phyloP scores from a whole-genome alignment of 768 basidiomycete species.

The Amanita muscaria region DNA sequence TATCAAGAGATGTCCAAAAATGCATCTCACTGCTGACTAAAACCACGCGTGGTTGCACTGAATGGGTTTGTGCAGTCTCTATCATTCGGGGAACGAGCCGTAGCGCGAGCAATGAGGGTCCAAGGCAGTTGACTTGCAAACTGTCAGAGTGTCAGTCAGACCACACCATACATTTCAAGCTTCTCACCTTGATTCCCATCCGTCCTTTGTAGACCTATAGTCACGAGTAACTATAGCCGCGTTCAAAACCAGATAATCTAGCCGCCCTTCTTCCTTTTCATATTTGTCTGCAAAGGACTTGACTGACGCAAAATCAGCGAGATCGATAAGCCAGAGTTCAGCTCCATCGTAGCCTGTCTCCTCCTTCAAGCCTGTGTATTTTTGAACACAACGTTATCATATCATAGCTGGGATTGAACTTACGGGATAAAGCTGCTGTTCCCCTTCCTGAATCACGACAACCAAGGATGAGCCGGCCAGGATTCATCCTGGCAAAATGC shows the following conservation, averaged over 20 bases:
- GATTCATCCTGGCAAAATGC: constrained; percentile 36
- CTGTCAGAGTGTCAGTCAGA: constrained; percentile 21
- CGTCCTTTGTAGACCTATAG: constrained; percentile 27
- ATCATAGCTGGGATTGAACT: constrained; percentile 8
- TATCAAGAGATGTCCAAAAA: constrained; percentile 18
- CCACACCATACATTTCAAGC: too few relatives aligned
- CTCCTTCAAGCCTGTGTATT: constrained; percentile 15
- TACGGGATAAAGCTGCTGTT: constrained; percentile 26
- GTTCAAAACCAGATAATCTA: constrained; percentile 40
- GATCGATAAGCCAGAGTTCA: constrained; percentile 31
- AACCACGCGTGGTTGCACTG: constrained; percentile 27
- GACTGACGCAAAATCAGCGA: constrained; percentile 21
- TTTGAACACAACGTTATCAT: background rate
- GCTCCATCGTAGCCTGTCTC: constrained; percentile 24
- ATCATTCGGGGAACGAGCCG: constrained; percentile 35
- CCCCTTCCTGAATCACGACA: constrained; percentile 28
- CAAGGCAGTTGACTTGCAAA: constrained; percentile 39
- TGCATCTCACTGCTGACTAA: constrained; percentile 37
- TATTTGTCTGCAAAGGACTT: constrained; percentile 24
- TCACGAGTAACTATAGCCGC: constrained; percentile 19
- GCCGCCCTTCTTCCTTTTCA: constrained; percentile 22
- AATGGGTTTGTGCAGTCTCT: constrained; percentile 24
- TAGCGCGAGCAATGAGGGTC: constrained; percentile 30
- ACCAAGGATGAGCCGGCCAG: constrained; percentile 28
- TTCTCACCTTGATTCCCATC: constrained; percentile 37